These are phyloP conservation scores for Plenodomus biglobosus DNA, from an alignment of 2,329 filamentous ascomycete species.

Conservation along the genomic window DNA sequence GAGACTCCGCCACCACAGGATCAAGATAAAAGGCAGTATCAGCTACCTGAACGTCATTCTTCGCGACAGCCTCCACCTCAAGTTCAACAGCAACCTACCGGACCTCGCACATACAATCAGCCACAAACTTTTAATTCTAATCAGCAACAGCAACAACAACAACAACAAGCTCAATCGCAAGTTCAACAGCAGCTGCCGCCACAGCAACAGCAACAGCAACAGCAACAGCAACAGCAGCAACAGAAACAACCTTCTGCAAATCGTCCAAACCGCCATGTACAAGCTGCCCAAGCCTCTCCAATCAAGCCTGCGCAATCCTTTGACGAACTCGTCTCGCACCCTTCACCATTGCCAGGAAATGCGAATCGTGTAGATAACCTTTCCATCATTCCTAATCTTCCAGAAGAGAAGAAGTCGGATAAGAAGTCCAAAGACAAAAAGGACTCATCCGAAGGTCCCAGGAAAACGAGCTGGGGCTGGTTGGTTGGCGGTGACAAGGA, in stretches of 20 bases:
- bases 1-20: slow-evolving; percentile 59
- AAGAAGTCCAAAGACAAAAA: slow-evolving; percentile 73
- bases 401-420: slow-evolving; percentile 71
- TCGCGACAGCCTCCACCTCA: slow-evolving; percentile 45
- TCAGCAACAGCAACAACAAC: slow-evolving; percentile 2
- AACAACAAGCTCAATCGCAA: too few species aligned
- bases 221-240: slow-evolving; percentile 24
- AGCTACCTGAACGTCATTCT: slow-evolving; percentile 56
- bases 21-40: slow-evolving; percentile 35
- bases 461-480: slow-evolving; percentile 86
- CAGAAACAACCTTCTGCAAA: slow-evolving; percentile 24
- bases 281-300: slow-evolving; percentile 38
- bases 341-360: slow-evolving; percentile 70
- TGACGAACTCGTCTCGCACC: slow-evolving; percentile 65
- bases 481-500: slow-evolving; percentile 68
- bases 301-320: slow-evolving; percentile 54
- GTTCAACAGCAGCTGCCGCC: background rate
- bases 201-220: slow-evolving; percentile 3
- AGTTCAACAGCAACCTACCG: slow-evolving; percentile 5
- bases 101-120: slow-evolving; percentile 18
- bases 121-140: too few species aligned
- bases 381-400: slow-evolving; percentile 76
- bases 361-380: slow-evolving; percentile 71
- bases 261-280: slow-evolving; percentile 33
- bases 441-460: slow-evolving; percentile 63